Conservation (phyloP, 495 filamentous ascomycete genomes). For the Endocarpon pusillum region DNA sequence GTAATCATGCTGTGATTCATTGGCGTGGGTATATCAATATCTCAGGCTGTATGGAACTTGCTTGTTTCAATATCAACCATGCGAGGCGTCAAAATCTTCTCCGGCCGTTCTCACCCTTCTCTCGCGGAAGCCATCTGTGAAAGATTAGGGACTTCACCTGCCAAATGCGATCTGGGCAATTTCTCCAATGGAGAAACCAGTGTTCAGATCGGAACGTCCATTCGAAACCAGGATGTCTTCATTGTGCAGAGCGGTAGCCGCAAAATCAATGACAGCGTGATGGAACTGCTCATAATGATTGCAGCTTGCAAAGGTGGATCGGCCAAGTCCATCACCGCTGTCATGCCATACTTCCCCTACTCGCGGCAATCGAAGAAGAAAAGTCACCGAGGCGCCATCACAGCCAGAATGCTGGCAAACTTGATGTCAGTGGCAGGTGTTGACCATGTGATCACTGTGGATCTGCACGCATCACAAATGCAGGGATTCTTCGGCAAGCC, state of each 20-base stretch:
- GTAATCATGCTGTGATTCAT: too few relatives aligned
- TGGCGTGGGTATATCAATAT: too few relatives aligned
- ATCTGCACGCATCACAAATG: slow-evolving; percentile 94
- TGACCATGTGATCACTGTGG: slow-evolving; percentile 93
- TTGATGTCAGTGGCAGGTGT: slow-evolving; percentile 83
- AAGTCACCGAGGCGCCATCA: slow-evolving; percentile 89
- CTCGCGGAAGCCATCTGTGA: slow-evolving; percentile 59
- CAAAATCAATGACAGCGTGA: slow-evolving; percentile 95
- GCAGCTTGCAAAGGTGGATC: slow-evolving; percentile 96
- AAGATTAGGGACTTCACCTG: slow-evolving; percentile 45
- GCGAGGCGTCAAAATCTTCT: slow-evolving; percentile 56
- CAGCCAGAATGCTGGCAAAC: slow-evolving; percentile 92
- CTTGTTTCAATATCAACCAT: too few relatives aligned
- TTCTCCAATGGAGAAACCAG: slow-evolving; percentile 90
- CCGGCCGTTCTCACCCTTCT: slow-evolving; percentile 48
- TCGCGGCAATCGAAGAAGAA: slow-evolving; percentile 99
- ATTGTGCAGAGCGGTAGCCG: slow-evolving; percentile 93
- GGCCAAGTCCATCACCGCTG: slow-evolving; percentile 93
- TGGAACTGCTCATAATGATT: slow-evolving; percentile 98
- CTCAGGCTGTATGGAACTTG: too few relatives aligned
- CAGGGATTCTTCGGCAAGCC: slow-evolving; percentile 98
- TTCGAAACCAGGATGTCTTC: slow-evolving; percentile 96
- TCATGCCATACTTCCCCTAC: slow-evolving; percentile 74
- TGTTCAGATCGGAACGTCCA: slow-evolving; percentile 81
- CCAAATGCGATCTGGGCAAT: slow-evolving; percentile 48